phyloP scores from a whole-genome alignment of 164 flowering plant genomes.

The Umbellularia californica region DNA sequence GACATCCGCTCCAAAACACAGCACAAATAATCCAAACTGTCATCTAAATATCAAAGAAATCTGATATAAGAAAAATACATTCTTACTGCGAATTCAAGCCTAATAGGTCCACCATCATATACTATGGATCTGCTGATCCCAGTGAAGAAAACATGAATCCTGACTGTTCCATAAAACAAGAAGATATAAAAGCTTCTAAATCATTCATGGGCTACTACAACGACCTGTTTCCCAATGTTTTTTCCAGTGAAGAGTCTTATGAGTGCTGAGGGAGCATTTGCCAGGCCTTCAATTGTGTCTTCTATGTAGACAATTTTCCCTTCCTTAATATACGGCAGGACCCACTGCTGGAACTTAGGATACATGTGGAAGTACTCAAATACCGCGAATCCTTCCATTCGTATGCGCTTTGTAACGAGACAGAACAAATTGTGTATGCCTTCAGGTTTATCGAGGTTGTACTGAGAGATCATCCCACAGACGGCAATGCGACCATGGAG shows the following conservation, averaged over 20 bases:
- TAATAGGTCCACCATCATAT: too few species aligned
- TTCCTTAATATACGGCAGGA: slow-evolving; percentile 23
- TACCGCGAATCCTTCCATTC: slow-evolving; percentile 32
- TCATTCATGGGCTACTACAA: slow-evolving; percentile 21
- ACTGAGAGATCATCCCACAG: slow-evolving; percentile 40
- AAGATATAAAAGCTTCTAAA: background rate
- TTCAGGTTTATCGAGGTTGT: slow-evolving; percentile 30
- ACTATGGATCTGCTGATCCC: too few species aligned
- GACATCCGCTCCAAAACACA: too few species aligned
- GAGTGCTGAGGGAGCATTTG: slow-evolving; percentile 24
- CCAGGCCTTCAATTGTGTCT: slow-evolving; percentile 28
- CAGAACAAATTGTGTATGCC: slow-evolving; percentile 26
- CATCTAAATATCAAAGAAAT: too few species aligned
- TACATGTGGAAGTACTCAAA: slow-evolving; percentile 25
- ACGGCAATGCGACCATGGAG: slow-evolving; percentile 23
- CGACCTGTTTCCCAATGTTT: slow-evolving; percentile 28
- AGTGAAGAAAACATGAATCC: too few species aligned
- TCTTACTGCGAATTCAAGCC: too few species aligned
- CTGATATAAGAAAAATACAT: too few species aligned
- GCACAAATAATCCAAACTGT: too few species aligned
- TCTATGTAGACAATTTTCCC: slow-evolving; percentile 26
- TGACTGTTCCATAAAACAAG: too few species aligned
- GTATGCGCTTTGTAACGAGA: slow-evolving; percentile 21
- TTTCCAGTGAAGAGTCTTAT: slow-evolving; percentile 22
- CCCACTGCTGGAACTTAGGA: slow-evolving; percentile 27